These are phyloP conservation scores for Lyophyllum atratum DNA, from an alignment of 768 basidiomycete species.

Conservation along the genomic window DNA sequence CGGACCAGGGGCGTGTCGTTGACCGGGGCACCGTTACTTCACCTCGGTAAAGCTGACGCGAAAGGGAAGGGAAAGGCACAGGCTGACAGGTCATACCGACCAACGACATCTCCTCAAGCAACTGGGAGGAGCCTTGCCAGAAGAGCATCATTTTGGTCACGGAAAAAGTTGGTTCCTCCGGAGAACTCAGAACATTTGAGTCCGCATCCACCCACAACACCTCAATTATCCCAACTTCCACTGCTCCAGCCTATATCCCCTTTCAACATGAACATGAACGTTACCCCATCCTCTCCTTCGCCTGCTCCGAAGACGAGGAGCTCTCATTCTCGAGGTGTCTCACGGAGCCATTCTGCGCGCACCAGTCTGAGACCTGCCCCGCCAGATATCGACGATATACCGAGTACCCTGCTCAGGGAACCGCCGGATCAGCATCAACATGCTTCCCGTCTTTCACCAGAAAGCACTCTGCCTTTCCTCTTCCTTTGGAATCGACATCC, in stretches of 20 bases:
- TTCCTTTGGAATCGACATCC: slow-evolving; percentile 7
- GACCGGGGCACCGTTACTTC: slow-evolving; percentile 43
- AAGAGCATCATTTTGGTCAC: slow-evolving; percentile 69
- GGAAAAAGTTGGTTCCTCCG: slow-evolving; percentile 41
- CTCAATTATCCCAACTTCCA: slow-evolving; percentile 26
- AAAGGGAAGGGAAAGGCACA: slow-evolving; percentile 51
- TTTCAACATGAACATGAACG: slow-evolving; percentile 23
- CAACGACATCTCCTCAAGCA: slow-evolving; percentile 20
- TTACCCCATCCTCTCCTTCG: slow-evolving; percentile 32
- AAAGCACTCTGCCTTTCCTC: neutral
- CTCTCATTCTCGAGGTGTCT: slow-evolving; percentile 32
- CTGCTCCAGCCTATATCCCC: slow-evolving; percentile 30
- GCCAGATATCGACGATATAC: slow-evolving; percentile 12
- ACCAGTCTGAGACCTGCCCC: neutral
- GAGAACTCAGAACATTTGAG: slow-evolving; percentile 3
- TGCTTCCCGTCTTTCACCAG: neutral
- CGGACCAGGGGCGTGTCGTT: slow-evolving; percentile 61
- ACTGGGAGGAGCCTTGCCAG: slow-evolving; percentile 47
- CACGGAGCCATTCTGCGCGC: slow-evolving; percentile 44
- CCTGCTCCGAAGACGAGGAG: slow-evolving; percentile 26
- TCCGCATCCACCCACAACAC: slow-evolving; percentile 4
- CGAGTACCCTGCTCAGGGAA: neutral
- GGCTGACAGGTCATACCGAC: slow-evolving; percentile 20
- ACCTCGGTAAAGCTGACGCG: slow-evolving; percentile 32
- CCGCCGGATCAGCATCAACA: neutral